Percentiles rank a stretch among this genome's conserved stretches.
phyloP scores from a whole-genome alignment of 148 eudicot species.

The Heliosperma pusillum region DNA sequence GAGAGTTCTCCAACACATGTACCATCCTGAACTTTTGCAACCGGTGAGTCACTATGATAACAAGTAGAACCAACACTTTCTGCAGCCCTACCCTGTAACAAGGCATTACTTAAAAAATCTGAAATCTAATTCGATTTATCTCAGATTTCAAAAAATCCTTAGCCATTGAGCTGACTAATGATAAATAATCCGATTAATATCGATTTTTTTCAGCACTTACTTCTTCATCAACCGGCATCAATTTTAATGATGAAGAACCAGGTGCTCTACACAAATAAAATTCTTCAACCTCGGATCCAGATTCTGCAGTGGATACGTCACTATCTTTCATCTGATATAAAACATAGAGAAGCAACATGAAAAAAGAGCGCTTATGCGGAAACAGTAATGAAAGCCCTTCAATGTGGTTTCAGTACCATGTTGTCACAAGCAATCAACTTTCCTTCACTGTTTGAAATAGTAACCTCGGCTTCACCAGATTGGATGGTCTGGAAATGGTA shows the following conservation, averaged over 20 bases:
- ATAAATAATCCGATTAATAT: background rate
- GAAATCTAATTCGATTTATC: background rate
- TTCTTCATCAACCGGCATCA: slow-evolving; percentile 38
- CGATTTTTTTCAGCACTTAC: slow-evolving; percentile 33
- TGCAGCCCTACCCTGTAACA: slow-evolving; percentile 29
- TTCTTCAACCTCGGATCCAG: slow-evolving; percentile 55
- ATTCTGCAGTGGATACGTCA: slow-evolving; percentile 32
- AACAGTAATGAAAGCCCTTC: background rate
- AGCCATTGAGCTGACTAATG: background rate
- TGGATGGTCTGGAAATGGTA: slow-evolving; percentile 35
- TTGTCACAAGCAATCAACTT: slow-evolving; percentile 37
- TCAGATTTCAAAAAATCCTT: background rate
- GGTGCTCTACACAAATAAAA: slow-evolving; percentile 28
- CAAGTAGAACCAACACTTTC: slow-evolving; percentile 13
- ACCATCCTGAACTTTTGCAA: slow-evolving; percentile 31
- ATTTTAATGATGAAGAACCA: slow-evolving; percentile 24
- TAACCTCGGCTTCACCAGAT: slow-evolving; percentile 38
- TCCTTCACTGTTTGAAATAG: slow-evolving; percentile 39
- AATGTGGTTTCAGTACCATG: slow-evolving; percentile 23
- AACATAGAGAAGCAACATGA: slow-evolving; percentile 11
- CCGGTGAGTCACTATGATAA: slow-evolving; percentile 33
- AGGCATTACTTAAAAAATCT: background rate
- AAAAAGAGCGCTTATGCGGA: background rate
- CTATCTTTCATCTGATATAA: slow-evolving; percentile 36
- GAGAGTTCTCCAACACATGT: slow-evolving; percentile 23